phyloP scores from a whole-genome alignment of 306 rosid species.

The Macrotyloma uniflorum region DNA sequence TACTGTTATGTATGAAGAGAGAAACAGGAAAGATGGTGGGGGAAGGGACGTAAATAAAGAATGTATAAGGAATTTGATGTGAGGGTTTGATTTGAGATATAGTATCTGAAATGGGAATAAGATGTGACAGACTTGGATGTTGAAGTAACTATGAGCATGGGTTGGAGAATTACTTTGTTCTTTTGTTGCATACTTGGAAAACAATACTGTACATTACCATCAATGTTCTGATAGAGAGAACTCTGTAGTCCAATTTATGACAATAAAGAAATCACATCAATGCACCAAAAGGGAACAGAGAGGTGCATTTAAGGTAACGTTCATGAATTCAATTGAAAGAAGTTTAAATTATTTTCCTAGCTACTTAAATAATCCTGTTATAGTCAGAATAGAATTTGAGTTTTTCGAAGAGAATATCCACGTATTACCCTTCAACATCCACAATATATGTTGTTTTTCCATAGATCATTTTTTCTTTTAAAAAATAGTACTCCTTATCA shows the following conservation, averaged over 20 bases:
- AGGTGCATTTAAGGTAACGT: constrained; percentile 40
- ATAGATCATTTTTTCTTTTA: too few relatives aligned
- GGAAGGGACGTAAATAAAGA: constrained; percentile 32
- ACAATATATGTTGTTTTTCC: too few relatives aligned
- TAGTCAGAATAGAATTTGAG: constrained; percentile 12
- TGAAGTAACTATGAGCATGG: constrained; percentile 64
- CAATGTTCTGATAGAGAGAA: constrained; percentile 39
- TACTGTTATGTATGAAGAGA: constrained; percentile 25
- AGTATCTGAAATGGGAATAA: constrained; percentile 44
- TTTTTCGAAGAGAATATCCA: constrained; percentile 6
- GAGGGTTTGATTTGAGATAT: constrained; percentile 52
- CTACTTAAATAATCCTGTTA: background rate
- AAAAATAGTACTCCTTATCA: too few relatives aligned
- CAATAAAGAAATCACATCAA: constrained; percentile 45
- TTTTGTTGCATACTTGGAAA: constrained; percentile 49
- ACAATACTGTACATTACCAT: constrained; percentile 23
- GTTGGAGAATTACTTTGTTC: constrained; percentile 61
- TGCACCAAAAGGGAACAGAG: constrained; percentile 35
- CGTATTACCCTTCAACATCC: background rate
- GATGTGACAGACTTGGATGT: constrained; percentile 65
- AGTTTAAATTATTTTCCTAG: background rate
- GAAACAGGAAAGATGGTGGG: constrained; percentile 32
- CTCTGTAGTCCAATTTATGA: constrained; percentile 40
- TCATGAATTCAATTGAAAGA: constrained; percentile 22
- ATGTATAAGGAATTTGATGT: constrained; percentile 46